Evolutionary conservation across 441 rosid species (phyloP).

Genomic region (Manihot esculenta): DNA sequence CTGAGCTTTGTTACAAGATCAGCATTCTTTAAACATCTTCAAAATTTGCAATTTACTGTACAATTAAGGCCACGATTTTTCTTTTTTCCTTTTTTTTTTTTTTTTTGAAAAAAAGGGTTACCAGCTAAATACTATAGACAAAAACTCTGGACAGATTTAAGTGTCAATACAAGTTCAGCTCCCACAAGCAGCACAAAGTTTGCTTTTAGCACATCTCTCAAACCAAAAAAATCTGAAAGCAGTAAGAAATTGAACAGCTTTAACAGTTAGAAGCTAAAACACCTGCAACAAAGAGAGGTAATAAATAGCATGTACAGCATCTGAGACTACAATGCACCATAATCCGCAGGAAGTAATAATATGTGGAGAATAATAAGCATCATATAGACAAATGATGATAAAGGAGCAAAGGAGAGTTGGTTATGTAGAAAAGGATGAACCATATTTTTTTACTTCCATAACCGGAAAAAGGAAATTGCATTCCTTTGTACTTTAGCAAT

Average conservation of each 20-base stretch:
- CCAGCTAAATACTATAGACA: not conserved
- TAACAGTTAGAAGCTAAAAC: not conserved
- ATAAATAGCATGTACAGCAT: no score
- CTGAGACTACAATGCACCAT: not conserved
- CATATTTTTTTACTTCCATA: not conserved
- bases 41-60: not conserved
- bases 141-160: not conserved
- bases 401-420: not conserved
- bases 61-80: not conserved
- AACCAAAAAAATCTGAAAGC: slow-evolving; percentile 10
- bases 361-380: not conserved
- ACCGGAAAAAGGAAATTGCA: not conserved
- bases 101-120: no score
- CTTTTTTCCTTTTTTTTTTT: no score
- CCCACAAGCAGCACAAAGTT: slow-evolving; percentile 24
- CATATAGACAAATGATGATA: not conserved
- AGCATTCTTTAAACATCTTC: not conserved
- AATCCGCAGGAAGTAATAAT: not conserved
- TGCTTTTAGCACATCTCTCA: not conserved
- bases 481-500: not conserved
- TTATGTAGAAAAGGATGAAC: no score
- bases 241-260: not conserved
- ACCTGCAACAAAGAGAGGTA: slow-evolving; percentile 1
- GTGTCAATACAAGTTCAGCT: slow-evolving; percentile 15
- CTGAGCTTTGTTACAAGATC: not conserved